Conservation (phyloP, 306 rosid genomes). For the Aeschynomene evenia region DNA sequence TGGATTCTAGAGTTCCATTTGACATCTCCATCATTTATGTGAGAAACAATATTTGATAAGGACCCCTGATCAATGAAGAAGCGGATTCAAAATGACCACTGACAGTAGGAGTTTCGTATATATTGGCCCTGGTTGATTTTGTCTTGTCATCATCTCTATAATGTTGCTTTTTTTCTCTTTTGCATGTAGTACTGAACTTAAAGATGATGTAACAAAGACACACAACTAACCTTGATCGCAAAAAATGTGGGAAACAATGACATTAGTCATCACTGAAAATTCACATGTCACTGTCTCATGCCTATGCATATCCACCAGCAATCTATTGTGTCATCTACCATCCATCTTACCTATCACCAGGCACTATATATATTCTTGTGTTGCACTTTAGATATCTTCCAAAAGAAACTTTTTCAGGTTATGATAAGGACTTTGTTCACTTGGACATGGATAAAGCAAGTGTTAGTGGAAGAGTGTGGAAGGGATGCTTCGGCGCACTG, state of each 20-base stretch:
- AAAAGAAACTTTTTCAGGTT: background rate
- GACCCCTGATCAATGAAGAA: background rate
- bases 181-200: slow-evolving; percentile 17
- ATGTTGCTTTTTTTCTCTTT: slow-evolving; percentile 25
- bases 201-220: slow-evolving; percentile 29
- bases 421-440: background rate
- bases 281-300: slow-evolving; percentile 37
- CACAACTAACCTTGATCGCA: slow-evolving; percentile 17
- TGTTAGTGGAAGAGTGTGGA: slow-evolving; percentile 27
- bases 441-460: slow-evolving; percentile 39
- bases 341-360: background rate
- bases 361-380: slow-evolving; percentile 25
- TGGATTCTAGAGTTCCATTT: background rate
- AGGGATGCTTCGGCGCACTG: slow-evolving; percentile 32
- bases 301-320: background rate
- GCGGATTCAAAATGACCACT: background rate
- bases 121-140: background rate
- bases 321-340: slow-evolving; percentile 1
- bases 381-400: background rate
- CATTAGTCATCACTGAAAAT: slow-evolving; percentile 19
- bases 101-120: background rate
- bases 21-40: background rate
- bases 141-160: background rate
- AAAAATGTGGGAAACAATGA: slow-evolving; percentile 31
- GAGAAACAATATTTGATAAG: background rate